Percentiles rank a stretch among this genome's conserved stretches.
These are phyloP conservation scores for Lanmaoa rubissima DNA, from an alignment of 768 basidiomycete genomes.

Conservation along the genomic window DNA sequence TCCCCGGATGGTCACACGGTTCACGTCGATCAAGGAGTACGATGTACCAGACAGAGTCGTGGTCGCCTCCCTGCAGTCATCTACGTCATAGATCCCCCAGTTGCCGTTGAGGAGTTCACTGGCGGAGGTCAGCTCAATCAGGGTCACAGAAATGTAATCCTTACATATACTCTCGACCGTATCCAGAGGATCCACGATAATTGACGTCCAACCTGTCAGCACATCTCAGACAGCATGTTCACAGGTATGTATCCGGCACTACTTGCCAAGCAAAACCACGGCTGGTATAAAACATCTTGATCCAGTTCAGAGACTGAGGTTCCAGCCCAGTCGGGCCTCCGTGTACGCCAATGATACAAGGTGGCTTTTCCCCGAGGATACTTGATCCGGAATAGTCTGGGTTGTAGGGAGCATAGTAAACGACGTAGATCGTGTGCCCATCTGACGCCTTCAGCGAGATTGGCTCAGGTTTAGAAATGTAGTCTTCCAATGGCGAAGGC, in stretches of 20 bases:
- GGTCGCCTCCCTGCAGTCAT: slow-evolving; percentile 50
- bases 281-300: slow-evolving; percentile 61
- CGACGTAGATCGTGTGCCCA: slow-evolving; percentile 41
- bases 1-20: slow-evolving; percentile 65
- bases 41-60: slow-evolving; percentile 30
- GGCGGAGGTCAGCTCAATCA: slow-evolving; percentile 11
- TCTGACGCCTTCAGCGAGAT: background rate
- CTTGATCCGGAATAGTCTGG: slow-evolving; percentile 47
- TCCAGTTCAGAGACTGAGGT: slow-evolving; percentile 48
- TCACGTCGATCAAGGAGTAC: slow-evolving; percentile 51
- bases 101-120: slow-evolving; percentile 51
- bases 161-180: slow-evolving; percentile 62
- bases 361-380: slow-evolving; percentile 52
- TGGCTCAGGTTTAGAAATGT: slow-evolving; percentile 15
- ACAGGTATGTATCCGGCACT: background rate
- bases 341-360: slow-evolving; percentile 55
- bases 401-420: slow-evolving; percentile 64
- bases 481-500: background rate
- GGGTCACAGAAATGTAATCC: background rate
- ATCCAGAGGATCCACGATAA: slow-evolving; percentile 71
- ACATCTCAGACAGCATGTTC: slow-evolving; percentile 3
- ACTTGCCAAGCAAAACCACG: slow-evolving; percentile 67
- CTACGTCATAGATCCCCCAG: slow-evolving; percentile 73
- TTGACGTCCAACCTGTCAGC: slow-evolving; percentile 63
- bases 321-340: slow-evolving; percentile 64